Evolutionary conservation across 2,329 filamentous ascomycete genomes (phyloP).

Genomic region (Hypoxylon sp.): DNA sequence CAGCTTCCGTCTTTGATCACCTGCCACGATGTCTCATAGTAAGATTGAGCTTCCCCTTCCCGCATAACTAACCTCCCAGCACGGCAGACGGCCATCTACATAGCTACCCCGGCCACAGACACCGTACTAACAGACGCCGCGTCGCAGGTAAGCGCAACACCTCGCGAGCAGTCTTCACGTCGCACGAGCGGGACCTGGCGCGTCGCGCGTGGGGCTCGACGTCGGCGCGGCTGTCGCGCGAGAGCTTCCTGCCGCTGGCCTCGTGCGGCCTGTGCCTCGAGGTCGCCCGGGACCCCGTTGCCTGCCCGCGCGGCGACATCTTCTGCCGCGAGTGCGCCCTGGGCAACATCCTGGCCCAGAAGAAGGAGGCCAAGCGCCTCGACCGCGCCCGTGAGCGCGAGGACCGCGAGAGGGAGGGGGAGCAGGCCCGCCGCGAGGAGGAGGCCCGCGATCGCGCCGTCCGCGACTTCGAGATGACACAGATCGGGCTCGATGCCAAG

Average conservation of each 20-base stretch:
- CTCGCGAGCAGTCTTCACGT: conserved; percentile 90
- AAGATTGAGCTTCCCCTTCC: conserved; percentile 37
- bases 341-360: conserved; percentile 87
- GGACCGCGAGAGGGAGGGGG: conserved; percentile 71
- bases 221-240: conserved; percentile 83
- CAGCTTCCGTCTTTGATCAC: too few relatives aligned
- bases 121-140: too few relatives aligned
- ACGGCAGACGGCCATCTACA: background rate
- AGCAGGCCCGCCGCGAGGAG: conserved; percentile 66
- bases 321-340: conserved; percentile 97
- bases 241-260: conserved; percentile 91
- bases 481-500: conserved; percentile 69
- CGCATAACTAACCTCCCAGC: too few relatives aligned
- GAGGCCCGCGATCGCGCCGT: conserved; percentile 76
- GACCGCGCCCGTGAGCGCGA: conserved; percentile 73
- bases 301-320: conserved; percentile 84
- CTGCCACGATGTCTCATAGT: conserved; percentile 57
- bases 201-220: conserved; percentile 83
- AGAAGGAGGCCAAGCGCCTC: conserved; percentile 86
- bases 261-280: conserved; percentile 89
- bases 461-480: conserved; percentile 83
- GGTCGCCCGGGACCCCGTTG: conserved; percentile 80
- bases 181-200: conserved; percentile 84
- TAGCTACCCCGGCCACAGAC: too few relatives aligned
- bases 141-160: conserved; percentile 87